These are phyloP conservation scores for Sisymbrium altissimum DNA, from an alignment of 345 rosid species.

Conservation along the genomic window DNA sequence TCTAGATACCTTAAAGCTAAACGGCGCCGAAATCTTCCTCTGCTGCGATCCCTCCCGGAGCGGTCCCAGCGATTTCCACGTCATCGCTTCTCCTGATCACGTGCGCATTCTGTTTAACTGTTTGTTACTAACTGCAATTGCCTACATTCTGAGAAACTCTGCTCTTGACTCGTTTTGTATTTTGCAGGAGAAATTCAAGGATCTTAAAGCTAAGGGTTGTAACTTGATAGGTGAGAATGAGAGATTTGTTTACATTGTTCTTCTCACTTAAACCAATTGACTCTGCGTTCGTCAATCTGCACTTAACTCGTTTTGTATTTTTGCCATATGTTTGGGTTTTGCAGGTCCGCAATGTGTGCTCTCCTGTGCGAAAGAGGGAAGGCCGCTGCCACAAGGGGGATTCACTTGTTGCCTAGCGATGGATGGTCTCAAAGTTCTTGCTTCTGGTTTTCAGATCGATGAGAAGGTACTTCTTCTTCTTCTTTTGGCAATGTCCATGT, in stretches of 20 bases:
- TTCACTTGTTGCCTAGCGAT: slow-evolving; percentile 92
- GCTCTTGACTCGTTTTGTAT: no score
- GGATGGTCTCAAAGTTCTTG: slow-evolving; percentile 86
- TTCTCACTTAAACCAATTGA: background rate
- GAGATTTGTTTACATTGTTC: background rate
- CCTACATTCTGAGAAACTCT: background rate
- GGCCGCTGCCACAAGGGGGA: slow-evolving; percentile 64
- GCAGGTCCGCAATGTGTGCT: slow-evolving; percentile 90
- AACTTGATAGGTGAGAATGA: slow-evolving; percentile 62
- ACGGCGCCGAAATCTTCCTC: slow-evolving; percentile 79
- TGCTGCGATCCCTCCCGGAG: slow-evolving; percentile 91
- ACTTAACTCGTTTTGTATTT: no score
- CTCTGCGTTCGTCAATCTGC: background rate
- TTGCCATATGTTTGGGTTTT: no score
- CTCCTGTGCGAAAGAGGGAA: slow-evolving; percentile 79
- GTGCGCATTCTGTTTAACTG: slow-evolving; percentile 21
- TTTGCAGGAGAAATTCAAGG: slow-evolving; percentile 83
- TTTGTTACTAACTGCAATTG: background rate
- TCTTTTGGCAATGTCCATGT: background rate
- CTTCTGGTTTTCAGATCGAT: slow-evolving; percentile 77
- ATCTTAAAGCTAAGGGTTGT: slow-evolving; percentile 78
- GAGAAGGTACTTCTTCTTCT: slow-evolving; percentile 63
- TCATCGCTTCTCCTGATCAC: slow-evolving; percentile 76
- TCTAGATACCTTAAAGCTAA: slow-evolving; percentile 76
- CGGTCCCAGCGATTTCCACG: slow-evolving; percentile 69